Evolutionary conservation across 1,284 basidiomycete species (phyloP).

Genomic region (Moesziomyces sp.): DNA sequence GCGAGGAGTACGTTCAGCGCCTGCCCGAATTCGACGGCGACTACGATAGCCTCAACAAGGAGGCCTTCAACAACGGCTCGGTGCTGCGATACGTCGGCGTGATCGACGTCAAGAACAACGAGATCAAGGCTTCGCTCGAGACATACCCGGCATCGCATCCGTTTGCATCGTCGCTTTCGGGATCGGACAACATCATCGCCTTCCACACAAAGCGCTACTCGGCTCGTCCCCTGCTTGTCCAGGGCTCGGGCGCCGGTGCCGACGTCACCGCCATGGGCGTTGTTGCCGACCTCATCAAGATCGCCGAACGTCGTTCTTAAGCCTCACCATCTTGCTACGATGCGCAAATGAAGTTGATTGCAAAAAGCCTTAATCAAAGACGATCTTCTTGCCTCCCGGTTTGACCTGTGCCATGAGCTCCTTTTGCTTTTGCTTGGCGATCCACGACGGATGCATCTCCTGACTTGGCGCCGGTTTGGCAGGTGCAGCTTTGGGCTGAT

Average conservation of each 20-base stretch:
- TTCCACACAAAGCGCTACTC: conserved; percentile 87
- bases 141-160: conserved; percentile 90
- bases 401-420: conserved; percentile 51
- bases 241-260: conserved; percentile 94
- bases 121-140: conserved; percentile 86
- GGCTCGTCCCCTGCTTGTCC: conserved; percentile 81
- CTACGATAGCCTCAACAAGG: conserved; percentile 79
- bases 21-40: conserved; percentile 86
- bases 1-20: conserved; percentile 78
- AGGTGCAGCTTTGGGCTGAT: background rate
- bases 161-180: conserved; percentile 92
- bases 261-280: conserved; percentile 99
- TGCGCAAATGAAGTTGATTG: background rate
- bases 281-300: conserved; percentile 75
- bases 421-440: conserved; percentile 63
- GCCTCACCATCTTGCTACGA: background rate
- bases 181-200: conserved; percentile 97
- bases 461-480: conserved; percentile 13
- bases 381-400: conserved; percentile 56
- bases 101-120: conserved; percentile 80
- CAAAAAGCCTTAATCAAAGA: conserved; percentile 48
- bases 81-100: conserved; percentile 95
- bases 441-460: conserved; percentile 60
- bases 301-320: conserved; percentile 65
- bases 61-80: conserved; percentile 80